phyloP scores from a whole-genome alignment of 495 filamentous ascomycete species.

The Glutinoglossum americanum region DNA sequence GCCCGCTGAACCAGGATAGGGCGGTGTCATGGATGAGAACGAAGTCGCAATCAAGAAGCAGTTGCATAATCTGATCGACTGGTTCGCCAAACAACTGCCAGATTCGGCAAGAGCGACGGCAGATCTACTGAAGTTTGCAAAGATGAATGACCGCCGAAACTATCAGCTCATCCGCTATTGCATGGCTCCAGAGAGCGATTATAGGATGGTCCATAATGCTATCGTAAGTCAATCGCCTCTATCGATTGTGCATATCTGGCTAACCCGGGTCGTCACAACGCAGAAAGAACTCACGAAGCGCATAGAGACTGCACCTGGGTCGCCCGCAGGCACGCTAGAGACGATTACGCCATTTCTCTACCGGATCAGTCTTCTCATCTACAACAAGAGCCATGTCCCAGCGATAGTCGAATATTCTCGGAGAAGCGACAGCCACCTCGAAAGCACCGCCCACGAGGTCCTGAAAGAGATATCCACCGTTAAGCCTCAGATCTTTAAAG shows the following conservation, averaged over 20 bases:
- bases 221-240: conserved; percentile 23
- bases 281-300: conserved; percentile 68
- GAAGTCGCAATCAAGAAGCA: conserved; percentile 44
- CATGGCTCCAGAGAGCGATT: conserved; percentile 72
- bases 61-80: conserved; percentile 43
- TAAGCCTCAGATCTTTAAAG: conserved; percentile 74
- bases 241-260: not conserved
- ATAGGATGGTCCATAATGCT: conserved; percentile 69
- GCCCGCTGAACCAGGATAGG: conserved; percentile 21
- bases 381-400: conserved; percentile 83
- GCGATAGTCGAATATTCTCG: conserved; percentile 72
- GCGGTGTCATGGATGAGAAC: conserved; percentile 56
- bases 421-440: conserved; percentile 57
- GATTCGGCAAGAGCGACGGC: conserved; percentile 41
- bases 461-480: conserved; percentile 78
- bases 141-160: conserved; percentile 70
- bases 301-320: conserved; percentile 39
- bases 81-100: conserved; percentile 49
- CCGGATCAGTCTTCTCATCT: conserved; percentile 59
- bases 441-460: conserved; percentile 65
- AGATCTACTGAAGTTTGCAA: conserved; percentile 79
- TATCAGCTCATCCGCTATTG: conserved; percentile 78
- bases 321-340: conserved; percentile 38
- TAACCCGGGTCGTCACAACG: not conserved
- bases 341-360: conserved; percentile 71